Percentiles rank a stretch among this genome's conserved stretches.
Evolutionary conservation across 768 basidiomycete species (phyloP).

Genomic region (Zangia roseola): DNA sequence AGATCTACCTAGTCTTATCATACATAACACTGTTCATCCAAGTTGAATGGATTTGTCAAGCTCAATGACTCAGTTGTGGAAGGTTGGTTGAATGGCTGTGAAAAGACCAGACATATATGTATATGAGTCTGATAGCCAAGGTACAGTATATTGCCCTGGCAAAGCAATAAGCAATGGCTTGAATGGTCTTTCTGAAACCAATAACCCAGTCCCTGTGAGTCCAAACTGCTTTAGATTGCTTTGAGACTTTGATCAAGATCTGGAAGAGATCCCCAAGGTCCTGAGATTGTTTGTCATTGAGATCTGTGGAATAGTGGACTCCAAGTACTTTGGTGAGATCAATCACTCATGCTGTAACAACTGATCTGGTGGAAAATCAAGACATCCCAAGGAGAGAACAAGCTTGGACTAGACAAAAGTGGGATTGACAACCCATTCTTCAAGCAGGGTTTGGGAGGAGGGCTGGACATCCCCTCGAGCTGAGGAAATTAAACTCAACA

Average conservation of each 20-base stretch:
- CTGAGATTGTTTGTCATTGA: constrained; percentile 5
- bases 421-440: neutral
- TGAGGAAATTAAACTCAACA: too few species aligned
- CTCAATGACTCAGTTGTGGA: constrained; percentile 25
- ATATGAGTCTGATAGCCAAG: constrained; percentile 12
- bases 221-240: too few species aligned
- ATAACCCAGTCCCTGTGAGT: constrained; percentile 1
- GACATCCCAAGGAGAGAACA: neutral
- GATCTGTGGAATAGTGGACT: neutral
- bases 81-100: neutral
- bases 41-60: constrained; percentile 33
- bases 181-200: neutral
- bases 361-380: constrained; percentile 2
- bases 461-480: too few species aligned
- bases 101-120: constrained; percentile 15
- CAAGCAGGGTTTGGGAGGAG: too few species aligned
- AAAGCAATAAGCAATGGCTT: constrained; percentile 19
- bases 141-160: constrained; percentile 26
- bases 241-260: neutral
- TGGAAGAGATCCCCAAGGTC: constrained; percentile 7
- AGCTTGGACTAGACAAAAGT: neutral
- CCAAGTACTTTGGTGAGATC: constrained; percentile 13
- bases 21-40: too few species aligned
- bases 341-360: neutral
- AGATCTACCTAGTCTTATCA: too few species aligned